Conservation (phyloP, 768 basidiomycete genomes). For the Serendipita sp. region DNA sequence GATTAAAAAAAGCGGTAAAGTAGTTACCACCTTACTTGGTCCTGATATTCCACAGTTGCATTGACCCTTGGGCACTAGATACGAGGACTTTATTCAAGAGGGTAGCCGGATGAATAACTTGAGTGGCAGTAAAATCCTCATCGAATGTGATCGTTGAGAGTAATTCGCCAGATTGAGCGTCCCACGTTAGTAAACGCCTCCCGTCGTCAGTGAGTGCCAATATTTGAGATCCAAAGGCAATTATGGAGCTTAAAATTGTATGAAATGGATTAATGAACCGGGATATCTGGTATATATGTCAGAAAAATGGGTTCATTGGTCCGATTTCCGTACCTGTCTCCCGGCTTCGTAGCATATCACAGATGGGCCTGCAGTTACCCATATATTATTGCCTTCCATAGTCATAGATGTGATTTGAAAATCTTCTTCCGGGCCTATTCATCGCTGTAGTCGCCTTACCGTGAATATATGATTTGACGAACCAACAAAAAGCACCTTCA, state of each 20-base stretch:
- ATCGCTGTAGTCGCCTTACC: neutral
- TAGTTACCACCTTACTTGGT: constrained; percentile 38
- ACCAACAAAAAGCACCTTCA: constrained; percentile 89
- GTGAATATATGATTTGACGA: constrained; percentile 22
- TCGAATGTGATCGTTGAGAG: constrained; percentile 65
- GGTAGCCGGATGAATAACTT: constrained; percentile 81
- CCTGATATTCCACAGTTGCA: constrained; percentile 91
- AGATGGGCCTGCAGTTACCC: constrained; percentile 53
- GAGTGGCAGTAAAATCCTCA: constrained; percentile 66
- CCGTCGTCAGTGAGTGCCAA: constrained; percentile 71
- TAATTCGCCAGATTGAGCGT: constrained; percentile 39
- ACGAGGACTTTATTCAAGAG: constrained; percentile 93
- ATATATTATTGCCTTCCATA: constrained; percentile 77
- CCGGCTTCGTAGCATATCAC: constrained; percentile 72
- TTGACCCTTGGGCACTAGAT: constrained; percentile 56
- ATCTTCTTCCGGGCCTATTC: constrained; percentile 62
- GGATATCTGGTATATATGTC: constrained; percentile 27
- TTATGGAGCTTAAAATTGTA: constrained; percentile 41
- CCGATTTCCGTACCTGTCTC: constrained; percentile 45
- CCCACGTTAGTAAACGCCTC: constrained; percentile 60
- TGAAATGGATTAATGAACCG: constrained; percentile 51
- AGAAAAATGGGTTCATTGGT: neutral
- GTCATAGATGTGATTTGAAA: constrained; percentile 57
- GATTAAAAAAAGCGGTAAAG: neutral
- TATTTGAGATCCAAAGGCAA: constrained; percentile 68